These are phyloP conservation scores for Nothophaeocryptopus gaeumannii DNA, from an alignment of 2,329 filamentous ascomycete species.

Conservation along the genomic window DNA sequence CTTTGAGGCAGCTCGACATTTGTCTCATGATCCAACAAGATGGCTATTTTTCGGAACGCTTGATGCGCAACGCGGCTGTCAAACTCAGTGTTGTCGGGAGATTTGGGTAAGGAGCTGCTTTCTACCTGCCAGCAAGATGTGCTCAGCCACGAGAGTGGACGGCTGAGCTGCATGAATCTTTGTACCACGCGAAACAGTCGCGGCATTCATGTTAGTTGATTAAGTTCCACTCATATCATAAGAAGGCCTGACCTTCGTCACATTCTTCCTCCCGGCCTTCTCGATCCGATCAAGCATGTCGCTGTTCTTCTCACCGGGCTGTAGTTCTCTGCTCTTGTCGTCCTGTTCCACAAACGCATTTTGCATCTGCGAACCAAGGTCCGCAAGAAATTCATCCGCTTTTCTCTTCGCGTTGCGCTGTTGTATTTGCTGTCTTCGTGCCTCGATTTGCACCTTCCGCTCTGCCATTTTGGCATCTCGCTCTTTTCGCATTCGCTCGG, in stretches of 20 bases:
- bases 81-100: no score
- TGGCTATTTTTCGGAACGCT: no score
- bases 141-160: no score
- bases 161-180: no score
- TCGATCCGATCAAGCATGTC: conserved; percentile 15
- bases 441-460: conserved; percentile 55
- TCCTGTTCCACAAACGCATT: background rate
- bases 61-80: no score
- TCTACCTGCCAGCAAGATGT: no score
- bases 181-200: no score
- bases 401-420: conserved; percentile 52
- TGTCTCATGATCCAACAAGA: no score
- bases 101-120: no score
- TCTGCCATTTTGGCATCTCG: conserved; percentile 51
- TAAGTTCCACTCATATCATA: no score
- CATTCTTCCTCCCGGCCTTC: conserved; percentile 9
- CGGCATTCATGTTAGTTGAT: no score
- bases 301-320: background rate
- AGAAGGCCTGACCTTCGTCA: background rate
- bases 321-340: background rate
- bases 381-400: conserved; percentile 70
- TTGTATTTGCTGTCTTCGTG: conserved; percentile 22
- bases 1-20: no score
- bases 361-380: conserved; percentile 43
- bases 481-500: conserved; percentile 62